Base-by-base conservation (phyloP, 2,329 filamentous ascomycete species). In the Sclerotinia minor region DNA sequence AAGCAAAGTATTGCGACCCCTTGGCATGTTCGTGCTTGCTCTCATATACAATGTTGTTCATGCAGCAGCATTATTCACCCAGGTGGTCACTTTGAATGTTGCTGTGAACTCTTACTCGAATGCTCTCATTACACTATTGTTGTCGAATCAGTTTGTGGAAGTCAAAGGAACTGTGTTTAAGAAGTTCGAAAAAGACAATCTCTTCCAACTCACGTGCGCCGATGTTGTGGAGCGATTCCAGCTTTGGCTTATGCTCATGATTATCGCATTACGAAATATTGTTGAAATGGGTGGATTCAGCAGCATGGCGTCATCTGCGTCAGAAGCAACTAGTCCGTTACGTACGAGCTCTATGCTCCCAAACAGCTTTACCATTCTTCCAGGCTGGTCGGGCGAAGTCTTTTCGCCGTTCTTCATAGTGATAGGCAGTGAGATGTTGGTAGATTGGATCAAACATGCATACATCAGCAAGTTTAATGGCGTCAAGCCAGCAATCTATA, bases 391-490 rank as follows among this genome's bases (percentile, higher is more conserved):
- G 0, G 92, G 92, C 13, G 94, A 97, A 77, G 91, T 99, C 0
- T 82, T 99, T 5, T 94, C 92, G 0, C 96, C 95, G 0, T 99
- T 99, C 73, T 81, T 99, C 17, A 88, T 99, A 9, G 96, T 99
- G 0, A 86, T 99, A 8, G 94, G 94, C 1, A 97, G 93, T 71
- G 95, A 99, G 80, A 97, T 97, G 89, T 81, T 97, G 11, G 95
- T 99, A 2, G 95, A 99, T 79, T 94, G 92, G 86, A 86, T 97
- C 78, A 99, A 99, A 79, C 96, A 99, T 77, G 92, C 92, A 29
- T 99, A 98, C 77, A 96, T 99, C 77, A 94, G 89, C 77, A 99
- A 99, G 77, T 99, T 99, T 82, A 99, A 99, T 83, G 97, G 96
- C 74, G 93, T 94, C 73, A 94, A 95, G 71, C 95, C 95, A 3